Evolutionary conservation across 495 filamentous ascomycete genomes (phyloP), one percentile per base, ranked within the genome.

Genomic region (Glarea lozoyensis): DNA sequence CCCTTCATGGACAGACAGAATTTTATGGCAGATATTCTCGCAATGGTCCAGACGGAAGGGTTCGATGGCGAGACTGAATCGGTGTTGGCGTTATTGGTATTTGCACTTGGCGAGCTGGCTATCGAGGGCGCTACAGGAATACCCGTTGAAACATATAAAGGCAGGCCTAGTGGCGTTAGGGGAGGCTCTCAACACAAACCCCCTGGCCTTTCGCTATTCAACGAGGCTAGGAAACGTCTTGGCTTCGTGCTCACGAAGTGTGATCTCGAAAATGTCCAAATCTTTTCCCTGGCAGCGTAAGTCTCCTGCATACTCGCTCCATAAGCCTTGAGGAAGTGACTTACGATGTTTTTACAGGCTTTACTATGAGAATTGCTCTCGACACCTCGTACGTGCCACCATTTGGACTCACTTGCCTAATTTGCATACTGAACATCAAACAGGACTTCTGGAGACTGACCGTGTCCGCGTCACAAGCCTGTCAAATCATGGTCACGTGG

Each of bases 361-460:
- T 16, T 78, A 76, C 45, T 75, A 68, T 49, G 68, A 65, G 25
- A 60, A 62, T 9, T 73, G 68, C 40, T 72, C 61, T 43, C 59
- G 67, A 43, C 66, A 72, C 40, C 52, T 70, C 52, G 73, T 75
- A 57, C 40, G 58, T 58, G 18, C 17, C 11, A n/a, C 19, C 5
- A 6, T n/a, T 21, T 10, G 10, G 35, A 21, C 15, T 16, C 32
- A 10, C 16, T 37, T 7, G 19, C n/a, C n/a, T 21, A 3, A 5
- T 11, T 13, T 34, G 12, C 6, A 13, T 6, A 34, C 31, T 34
- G n/a, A 34, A 11, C 17, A 6, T 34, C 31, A 7, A 42, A 10
- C 45, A 78, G 72, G 75, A 76, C 29, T 75, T 77, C 40, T 78
- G 76, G 76, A 63, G 72, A 29, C 66, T 72, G 60, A 63, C 63